A percentile compares a stretch with the other conserved stretches of the same genome.
These are phyloP conservation scores for Parascedosporium putredinis DNA, from an alignment of 2,329 filamentous ascomycete species.

Conservation along the genomic window DNA sequence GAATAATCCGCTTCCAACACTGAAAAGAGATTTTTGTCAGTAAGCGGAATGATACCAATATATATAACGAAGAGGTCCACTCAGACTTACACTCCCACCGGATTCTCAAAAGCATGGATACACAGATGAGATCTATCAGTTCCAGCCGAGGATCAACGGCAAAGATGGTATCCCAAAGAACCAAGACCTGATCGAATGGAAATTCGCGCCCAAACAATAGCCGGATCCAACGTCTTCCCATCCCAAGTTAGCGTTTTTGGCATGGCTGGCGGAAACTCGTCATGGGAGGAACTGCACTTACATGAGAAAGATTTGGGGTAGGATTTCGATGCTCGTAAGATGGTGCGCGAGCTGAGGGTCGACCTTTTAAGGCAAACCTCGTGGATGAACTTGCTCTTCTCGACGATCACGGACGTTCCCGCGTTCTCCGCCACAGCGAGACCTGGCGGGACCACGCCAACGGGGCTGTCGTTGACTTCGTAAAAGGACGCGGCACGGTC, in stretches of 20 bases:
- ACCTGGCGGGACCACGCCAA: not conserved
- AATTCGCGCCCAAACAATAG: slow-evolving; percentile 91
- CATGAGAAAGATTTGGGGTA: slow-evolving; percentile 97
- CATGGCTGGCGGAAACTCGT: not conserved
- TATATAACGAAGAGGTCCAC: not conserved
- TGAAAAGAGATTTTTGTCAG: too few relatives aligned
- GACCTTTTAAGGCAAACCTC: slow-evolving; percentile 66
- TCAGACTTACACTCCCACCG: slow-evolving; percentile 69
- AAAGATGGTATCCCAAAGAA: slow-evolving; percentile 86
- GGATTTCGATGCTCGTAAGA: slow-evolving; percentile 70
- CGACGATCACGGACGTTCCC: slow-evolving; percentile 60
- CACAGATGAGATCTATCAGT: slow-evolving; percentile 80
- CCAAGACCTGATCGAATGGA: slow-evolving; percentile 71
- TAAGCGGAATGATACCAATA: too few relatives aligned
- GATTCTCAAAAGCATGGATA: slow-evolving; percentile 86
- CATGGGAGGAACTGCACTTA: slow-evolving; percentile 28
- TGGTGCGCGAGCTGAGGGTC: slow-evolving; percentile 79
- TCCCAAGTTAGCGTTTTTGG: too few relatives aligned
- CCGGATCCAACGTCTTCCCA: slow-evolving; percentile 82
- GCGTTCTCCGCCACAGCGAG: slow-evolving; percentile 10
- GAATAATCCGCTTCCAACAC: slow-evolving; percentile 85
- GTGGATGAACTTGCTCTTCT: slow-evolving; percentile 78
- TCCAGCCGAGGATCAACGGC: slow-evolving; percentile 72
- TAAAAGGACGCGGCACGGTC: slow-evolving; percentile 79
- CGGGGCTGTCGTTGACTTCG: slow-evolving; percentile 43